A percentile compares a stretch with the other conserved stretches of the same genome.
Evolutionary conservation across 2,329 filamentous ascomycete species (phyloP).

Genomic region (Clonostachys sp.): DNA sequence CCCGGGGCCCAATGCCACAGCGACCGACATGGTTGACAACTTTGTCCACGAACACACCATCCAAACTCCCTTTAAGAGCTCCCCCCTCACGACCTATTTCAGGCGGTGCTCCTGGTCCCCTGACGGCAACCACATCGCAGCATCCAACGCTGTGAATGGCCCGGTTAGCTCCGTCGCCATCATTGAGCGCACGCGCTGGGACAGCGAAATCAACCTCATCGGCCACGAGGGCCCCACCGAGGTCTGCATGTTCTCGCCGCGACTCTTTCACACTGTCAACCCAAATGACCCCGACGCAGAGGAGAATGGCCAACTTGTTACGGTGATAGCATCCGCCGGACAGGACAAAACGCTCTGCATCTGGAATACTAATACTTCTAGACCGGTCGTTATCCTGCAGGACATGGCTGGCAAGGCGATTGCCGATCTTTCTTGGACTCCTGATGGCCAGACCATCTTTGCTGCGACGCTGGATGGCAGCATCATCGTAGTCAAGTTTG

Average conservation of each 20-base stretch:
- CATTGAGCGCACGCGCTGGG: conserved; percentile 87
- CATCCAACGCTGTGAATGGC: conserved; percentile 94
- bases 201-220: conserved; percentile 94
- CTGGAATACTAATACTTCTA: conserved; percentile 94
- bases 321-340: conserved; percentile 92
- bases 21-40: conserved; percentile 95
- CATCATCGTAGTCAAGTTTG: conserved; percentile 77
- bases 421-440: conserved; percentile 90
- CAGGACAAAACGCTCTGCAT: conserved; percentile 95
- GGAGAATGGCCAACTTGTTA: conserved; percentile 60
- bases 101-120: conserved; percentile 96
- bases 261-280: conserved; percentile 74
- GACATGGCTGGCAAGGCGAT: conserved; percentile 89
- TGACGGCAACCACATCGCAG: conserved; percentile 94
- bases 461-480: conserved; percentile 86
- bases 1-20: conserved; percentile 82
- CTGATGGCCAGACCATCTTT: conserved; percentile 83
- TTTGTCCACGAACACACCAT: conserved; percentile 95
- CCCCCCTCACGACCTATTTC: conserved; percentile 94
- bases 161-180: conserved; percentile 97
- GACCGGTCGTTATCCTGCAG: conserved; percentile 85
- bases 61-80: conserved; percentile 79
- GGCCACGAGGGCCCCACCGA: conserved; percentile 96
- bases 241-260: conserved; percentile 93
- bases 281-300: conserved; percentile 46